Evolutionary conservation across 257 asterid species (phyloP), one percentile per base, ranked within the genome.

Genomic region (Buddleja alternifolia): DNA sequence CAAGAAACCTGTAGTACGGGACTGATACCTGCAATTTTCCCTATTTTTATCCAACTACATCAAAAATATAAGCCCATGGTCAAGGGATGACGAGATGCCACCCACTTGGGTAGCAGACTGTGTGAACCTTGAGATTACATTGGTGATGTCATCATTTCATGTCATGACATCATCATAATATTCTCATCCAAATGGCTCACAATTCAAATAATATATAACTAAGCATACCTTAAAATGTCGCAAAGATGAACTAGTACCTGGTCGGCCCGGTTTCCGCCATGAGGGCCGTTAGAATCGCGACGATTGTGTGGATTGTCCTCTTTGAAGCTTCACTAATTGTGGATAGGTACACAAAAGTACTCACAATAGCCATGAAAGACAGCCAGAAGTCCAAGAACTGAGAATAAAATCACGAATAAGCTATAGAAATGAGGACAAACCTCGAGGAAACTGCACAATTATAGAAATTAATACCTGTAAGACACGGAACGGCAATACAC

Each of bases 371-470:
- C 95, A 94, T 91, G 92, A 94, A 94, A 17, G 99, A 94, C 74
- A 94, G 99, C 99, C 99, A 94, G 84, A 94, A 94, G 75, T 94
- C 98, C 76, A 91, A 63, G 83, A 94, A 91, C 99, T 94, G 34
- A 55, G 46, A 67, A 66, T 7, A 67, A 1, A 62, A 61, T 24
- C 70, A 45, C 8, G 42, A 64, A 72, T 70, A 17, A 75, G 74
- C 12, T 15, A 12, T 42, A 34, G 7, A 52, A 7, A 32, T 12
- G 16, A 14, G 44, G 16, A 54, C 10, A 29, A 42, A 52, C 7
- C 17, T 10, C 12, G 7, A n/a, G 8, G n/a, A 55, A 71, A 53
- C 39, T 8, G 19, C 6, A 7, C 5, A 23, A 7, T 4, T 23
- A 40, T 3, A 11, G 4, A 19, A 24, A 40, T n/a, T 9, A 56